Evolutionary conservation across 129 eudicot genomes (phyloP).

Genomic region (Artemisia argyi): DNA sequence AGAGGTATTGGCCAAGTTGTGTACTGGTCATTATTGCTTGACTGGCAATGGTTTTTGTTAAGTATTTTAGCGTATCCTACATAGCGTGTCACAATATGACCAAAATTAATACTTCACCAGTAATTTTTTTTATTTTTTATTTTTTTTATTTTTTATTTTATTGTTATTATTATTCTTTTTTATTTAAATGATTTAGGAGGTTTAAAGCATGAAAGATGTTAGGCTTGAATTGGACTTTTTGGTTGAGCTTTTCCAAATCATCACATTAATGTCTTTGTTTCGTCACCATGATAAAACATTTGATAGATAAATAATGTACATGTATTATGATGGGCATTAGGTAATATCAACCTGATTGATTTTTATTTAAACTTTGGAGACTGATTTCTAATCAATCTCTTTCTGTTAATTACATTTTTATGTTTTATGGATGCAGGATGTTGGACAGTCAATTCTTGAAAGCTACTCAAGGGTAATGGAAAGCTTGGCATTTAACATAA

Average conservation of each 20-base stretch:
- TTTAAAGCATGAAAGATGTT: neutral
- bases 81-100: too few relatives aligned
- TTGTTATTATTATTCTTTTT: too few relatives aligned
- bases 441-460: slow-evolving; percentile 59
- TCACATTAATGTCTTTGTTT: neutral
- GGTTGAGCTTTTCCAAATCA: neutral
- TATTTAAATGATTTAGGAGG: too few relatives aligned
- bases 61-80: neutral
- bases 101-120: neutral
- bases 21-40: neutral
- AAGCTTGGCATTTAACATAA: slow-evolving; percentile 54
- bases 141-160: too few relatives aligned
- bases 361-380: too few relatives aligned
- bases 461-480: slow-evolving; percentile 68
- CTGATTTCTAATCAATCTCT: neutral
- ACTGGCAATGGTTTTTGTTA: neutral
- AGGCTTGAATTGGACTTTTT: neutral
- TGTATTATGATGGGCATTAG: neutral
- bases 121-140: too few relatives aligned
- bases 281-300: neutral
- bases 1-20: neutral
- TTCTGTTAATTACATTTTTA: neutral
- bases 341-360: neutral
- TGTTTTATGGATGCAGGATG: slow-evolving; percentile 37
- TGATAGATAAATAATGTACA: neutral